These are phyloP conservation scores for Chlorociboria aeruginascens DNA, from an alignment of 495 filamentous ascomycete species.

Conservation along the genomic window DNA sequence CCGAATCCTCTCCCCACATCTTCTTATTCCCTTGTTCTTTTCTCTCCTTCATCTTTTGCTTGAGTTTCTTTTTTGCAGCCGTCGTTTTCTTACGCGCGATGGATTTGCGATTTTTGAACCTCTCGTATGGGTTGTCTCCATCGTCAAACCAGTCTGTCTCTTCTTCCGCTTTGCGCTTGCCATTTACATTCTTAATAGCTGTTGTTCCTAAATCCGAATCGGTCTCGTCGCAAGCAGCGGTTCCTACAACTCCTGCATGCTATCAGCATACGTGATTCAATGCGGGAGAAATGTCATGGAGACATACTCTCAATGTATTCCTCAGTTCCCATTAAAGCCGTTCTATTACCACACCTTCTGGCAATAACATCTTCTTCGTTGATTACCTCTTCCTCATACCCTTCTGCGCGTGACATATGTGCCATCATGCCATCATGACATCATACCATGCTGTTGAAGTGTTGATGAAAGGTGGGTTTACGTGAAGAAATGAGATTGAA, in stretches of 20 bases:
- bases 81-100: constrained; percentile 11
- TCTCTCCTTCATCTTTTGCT: constrained; percentile 12
- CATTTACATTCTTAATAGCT: constrained; percentile 2
- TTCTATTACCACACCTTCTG: constrained; percentile 1
- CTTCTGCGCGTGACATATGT: constrained; percentile 6
- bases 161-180: constrained; percentile 13
- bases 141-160: constrained; percentile 32
- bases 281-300: neutral
- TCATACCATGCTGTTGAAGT: neutral
- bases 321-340: constrained; percentile 3
- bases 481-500: neutral
- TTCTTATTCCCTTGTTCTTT: constrained; percentile 10
- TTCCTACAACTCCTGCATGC: constrained; percentile 4
- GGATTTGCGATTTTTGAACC: constrained; percentile 22
- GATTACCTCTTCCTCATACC: constrained; percentile 3
- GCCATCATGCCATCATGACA: constrained; percentile 5
- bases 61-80: constrained; percentile 19
- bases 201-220: constrained; percentile 10
- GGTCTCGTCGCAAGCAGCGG: neutral
- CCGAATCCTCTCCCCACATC: constrained; percentile 10
- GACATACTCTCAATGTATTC: constrained; percentile 12
- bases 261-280: neutral
- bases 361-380: constrained; percentile 5
- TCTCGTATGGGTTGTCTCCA: constrained; percentile 21
- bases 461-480: neutral